Conservation (phyloP, 495 filamentous ascomycete genomes). For the Penicillium desertorum region DNA sequence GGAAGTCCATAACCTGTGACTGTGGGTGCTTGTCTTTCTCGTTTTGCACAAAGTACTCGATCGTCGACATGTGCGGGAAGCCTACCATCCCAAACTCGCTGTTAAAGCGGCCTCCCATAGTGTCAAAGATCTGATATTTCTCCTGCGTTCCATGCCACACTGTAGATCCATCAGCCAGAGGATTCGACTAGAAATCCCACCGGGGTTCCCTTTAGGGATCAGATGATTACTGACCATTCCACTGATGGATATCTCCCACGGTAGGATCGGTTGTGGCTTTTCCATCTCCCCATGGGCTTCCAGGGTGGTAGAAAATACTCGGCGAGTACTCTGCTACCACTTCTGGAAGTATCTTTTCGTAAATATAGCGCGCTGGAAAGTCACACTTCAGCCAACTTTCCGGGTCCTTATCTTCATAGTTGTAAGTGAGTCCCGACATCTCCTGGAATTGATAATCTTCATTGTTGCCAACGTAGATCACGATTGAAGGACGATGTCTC, state of each 20-base stretch:
- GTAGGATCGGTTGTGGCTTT: constrained; percentile 73
- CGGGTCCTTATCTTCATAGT: constrained; percentile 70
- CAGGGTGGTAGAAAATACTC: constrained; percentile 73
- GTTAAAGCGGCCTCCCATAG: constrained; percentile 82
- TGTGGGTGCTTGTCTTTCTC: constrained; percentile 79
- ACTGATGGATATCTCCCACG: constrained; percentile 93
- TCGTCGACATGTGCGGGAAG: constrained; percentile 81
- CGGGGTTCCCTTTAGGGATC: not conserved
- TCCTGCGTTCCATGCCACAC: constrained; percentile 95
- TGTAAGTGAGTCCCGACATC: constrained; percentile 56
- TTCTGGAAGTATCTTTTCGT: constrained; percentile 83
- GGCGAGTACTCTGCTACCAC: constrained; percentile 61
- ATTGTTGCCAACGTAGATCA: constrained; percentile 90
- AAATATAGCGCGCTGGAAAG: constrained; percentile 92
- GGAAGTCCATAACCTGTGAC: constrained; percentile 86
- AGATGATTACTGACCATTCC: constrained; percentile 61
- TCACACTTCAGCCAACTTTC: constrained; percentile 81
- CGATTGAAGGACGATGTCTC: constrained; percentile 81
- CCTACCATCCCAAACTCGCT: constrained; percentile 96
- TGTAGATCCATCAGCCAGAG: constrained; percentile 13
- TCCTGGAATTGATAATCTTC: constrained; percentile 92
- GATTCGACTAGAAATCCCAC: not conserved
- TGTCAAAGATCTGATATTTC: constrained; percentile 88
- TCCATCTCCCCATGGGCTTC: constrained; percentile 82
- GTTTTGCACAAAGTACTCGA: constrained; percentile 76